phyloP scores from a whole-genome alignment of 805 yeast genomes.

The Wickerhamiella dianesei region DNA sequence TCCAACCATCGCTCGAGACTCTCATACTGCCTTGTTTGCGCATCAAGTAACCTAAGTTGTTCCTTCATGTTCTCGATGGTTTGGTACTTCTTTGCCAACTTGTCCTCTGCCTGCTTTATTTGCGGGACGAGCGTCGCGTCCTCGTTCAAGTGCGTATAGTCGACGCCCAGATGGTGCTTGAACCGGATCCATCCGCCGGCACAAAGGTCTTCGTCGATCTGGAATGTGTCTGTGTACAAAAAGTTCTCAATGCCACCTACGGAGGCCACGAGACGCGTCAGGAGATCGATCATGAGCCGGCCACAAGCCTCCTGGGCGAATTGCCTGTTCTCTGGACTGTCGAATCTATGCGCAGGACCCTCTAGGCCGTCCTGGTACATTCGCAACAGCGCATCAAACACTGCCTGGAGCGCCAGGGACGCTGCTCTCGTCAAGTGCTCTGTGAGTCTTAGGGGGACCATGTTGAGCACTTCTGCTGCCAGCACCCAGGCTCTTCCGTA shows the following conservation, averaged over 20 bases:
- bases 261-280: background rate
- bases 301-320: background rate
- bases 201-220: constrained; percentile 9
- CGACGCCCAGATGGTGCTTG: constrained; percentile 11
- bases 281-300: background rate
- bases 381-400: background rate
- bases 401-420: background rate
- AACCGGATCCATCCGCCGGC: constrained; percentile 12
- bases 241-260: constrained; percentile 7
- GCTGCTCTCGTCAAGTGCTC: background rate
- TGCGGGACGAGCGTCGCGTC: background rate
- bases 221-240: constrained; percentile 4
- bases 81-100: background rate
- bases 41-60: background rate
- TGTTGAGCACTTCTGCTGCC: background rate
- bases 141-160: constrained; percentile 4
- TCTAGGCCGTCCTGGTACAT: background rate
- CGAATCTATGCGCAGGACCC: background rate
- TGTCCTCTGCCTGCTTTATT: background rate
- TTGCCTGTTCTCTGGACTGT: background rate
- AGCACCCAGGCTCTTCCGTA: background rate
- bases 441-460: background rate
- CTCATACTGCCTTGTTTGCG: background rate
- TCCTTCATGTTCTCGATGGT: background rate
- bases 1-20: background rate